Conservation (phyloP, 805 yeast genomes). For the Metschnikowia peoriensis region DNA sequence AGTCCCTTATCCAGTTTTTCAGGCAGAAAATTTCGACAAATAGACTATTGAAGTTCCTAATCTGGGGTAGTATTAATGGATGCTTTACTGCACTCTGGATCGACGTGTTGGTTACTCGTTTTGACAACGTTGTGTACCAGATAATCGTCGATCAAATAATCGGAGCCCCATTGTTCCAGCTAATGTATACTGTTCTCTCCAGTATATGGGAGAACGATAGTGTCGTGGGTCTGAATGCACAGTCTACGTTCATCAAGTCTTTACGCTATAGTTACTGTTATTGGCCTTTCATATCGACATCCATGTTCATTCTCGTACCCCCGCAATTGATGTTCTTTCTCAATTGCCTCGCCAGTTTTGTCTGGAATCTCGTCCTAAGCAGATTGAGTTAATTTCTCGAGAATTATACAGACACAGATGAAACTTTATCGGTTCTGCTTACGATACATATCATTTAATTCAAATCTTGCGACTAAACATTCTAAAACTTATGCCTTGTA, state of each 20-base stretch:
- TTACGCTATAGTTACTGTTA: conserved; percentile 52
- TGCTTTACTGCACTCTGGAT: conserved; percentile 55
- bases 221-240: conserved; percentile 21
- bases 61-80: conserved; percentile 65
- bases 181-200: conserved; percentile 46
- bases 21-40: conserved; percentile 31
- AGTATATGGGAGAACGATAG: conserved; percentile 54
- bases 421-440: background rate
- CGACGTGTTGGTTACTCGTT: conserved; percentile 37
- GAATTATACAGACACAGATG: background rate
- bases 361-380: conserved; percentile 53
- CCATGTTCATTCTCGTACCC: conserved; percentile 50
- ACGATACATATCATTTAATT: conserved; percentile 8
- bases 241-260: conserved; percentile 41
- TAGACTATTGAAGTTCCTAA: conserved; percentile 44
- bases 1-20: conserved; percentile 35
- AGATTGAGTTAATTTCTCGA: conserved; percentile 7
- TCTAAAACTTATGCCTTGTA: conserved; percentile 8
- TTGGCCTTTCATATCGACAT: conserved; percentile 59
- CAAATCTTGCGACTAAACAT: background rate
- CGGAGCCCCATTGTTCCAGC: conserved; percentile 56
- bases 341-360: conserved; percentile 53
- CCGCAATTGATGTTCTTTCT: conserved; percentile 53
- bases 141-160: conserved; percentile 52
- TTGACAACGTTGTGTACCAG: conserved; percentile 37